Conservation (phyloP, 495 filamentous ascomycete genomes). For the Chaetomium tenue region DNA sequence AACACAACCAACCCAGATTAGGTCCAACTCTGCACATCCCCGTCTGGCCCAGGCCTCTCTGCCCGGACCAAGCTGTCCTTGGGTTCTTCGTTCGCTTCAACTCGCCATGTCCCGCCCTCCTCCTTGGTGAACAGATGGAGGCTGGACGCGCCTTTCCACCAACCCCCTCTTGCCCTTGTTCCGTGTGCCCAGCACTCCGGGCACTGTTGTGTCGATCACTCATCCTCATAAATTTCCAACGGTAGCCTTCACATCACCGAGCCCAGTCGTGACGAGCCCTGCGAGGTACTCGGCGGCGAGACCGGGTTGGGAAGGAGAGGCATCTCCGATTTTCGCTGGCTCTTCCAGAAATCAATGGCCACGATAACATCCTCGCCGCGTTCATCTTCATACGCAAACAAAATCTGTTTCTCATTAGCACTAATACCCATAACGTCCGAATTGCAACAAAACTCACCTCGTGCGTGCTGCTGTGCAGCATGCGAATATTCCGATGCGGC, state of each 20-base stretch:
- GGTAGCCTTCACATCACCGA: neutral
- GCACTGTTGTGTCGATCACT: neutral
- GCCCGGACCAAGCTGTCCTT: too few species aligned
- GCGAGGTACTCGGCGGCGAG: constrained; percentile 19
- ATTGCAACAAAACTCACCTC: constrained; percentile 63
- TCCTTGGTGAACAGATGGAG: neutral
- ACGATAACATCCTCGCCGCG: constrained; percentile 90
- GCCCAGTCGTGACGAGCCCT: constrained; percentile 1
- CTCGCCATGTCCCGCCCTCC: neutral
- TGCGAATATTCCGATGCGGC: constrained; percentile 90
- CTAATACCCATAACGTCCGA: neutral
- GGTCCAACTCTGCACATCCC: neutral
- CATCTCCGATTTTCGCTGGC: constrained; percentile 47
- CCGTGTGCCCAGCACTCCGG: constrained; percentile 5
- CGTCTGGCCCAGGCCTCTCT: too few species aligned
- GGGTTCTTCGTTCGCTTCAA: neutral
- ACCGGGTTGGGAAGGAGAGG: constrained; percentile 3
- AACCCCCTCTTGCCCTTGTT: neutral
- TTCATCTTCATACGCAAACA: constrained; percentile 98
- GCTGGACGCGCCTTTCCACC: neutral
- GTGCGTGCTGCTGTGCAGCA: constrained; percentile 93
- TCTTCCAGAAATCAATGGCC: constrained; percentile 95
- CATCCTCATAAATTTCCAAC: neutral
- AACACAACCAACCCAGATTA: neutral
- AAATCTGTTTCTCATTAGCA: constrained; percentile 55